These are phyloP conservation scores for Cinchona pubescens DNA, from an alignment of 257 asterid genomes.

Conservation along the genomic window DNA sequence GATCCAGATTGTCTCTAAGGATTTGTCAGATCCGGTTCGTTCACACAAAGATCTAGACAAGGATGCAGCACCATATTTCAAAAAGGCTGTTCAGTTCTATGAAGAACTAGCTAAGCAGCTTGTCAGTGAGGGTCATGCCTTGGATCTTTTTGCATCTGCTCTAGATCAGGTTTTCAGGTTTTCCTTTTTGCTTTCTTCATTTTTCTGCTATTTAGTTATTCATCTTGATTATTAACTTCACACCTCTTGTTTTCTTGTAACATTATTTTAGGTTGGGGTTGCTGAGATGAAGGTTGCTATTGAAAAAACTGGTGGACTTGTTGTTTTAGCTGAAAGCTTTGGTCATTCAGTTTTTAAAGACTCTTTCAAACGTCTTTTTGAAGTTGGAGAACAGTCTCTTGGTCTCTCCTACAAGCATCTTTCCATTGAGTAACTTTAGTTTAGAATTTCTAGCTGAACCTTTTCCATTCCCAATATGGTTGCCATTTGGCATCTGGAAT, in stretches of 20 bases:
- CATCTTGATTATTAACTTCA: conserved; percentile 30
- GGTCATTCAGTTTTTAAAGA: conserved; percentile 98
- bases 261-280: conserved; percentile 81
- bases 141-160: conserved; percentile 97
- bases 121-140: conserved; percentile 82
- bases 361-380: conserved; percentile 79
- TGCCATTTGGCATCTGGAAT: not conserved
- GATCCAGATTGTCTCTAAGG: conserved; percentile 87
- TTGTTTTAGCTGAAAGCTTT: conserved; percentile 92
- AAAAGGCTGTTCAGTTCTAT: conserved; percentile 78
- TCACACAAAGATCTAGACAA: conserved; percentile 98
- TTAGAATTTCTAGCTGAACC: not conserved
- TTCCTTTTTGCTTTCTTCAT: conserved; percentile 27
- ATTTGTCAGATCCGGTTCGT: conserved; percentile 91
- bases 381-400: conserved; percentile 85
- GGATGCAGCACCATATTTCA: conserved; percentile 88
- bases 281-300: conserved; percentile 99
- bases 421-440: conserved; percentile 48
- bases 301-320: conserved; percentile 94
- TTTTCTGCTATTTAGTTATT: conserved; percentile 3
- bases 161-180: conserved; percentile 99
- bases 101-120: conserved; percentile 87
- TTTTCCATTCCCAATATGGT: not conserved
- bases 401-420: conserved; percentile 96
- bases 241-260: conserved; percentile 3